Base-by-base conservation (phyloP, 192 early-diverging fungal species). In the Funneliformis mosseae region DNA sequence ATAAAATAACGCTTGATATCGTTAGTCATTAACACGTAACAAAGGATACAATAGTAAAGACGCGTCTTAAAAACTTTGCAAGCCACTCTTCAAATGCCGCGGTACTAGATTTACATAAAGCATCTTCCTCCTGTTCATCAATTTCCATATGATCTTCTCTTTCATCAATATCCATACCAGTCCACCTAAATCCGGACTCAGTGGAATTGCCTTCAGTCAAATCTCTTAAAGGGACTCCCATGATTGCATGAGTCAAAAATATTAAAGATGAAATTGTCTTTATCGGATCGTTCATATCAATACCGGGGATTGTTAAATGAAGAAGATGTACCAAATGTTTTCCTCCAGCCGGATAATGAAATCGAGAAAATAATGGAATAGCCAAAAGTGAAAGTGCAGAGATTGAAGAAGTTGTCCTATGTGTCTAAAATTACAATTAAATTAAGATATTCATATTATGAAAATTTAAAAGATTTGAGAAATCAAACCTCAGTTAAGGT, bases 261-360 rank as follows among this genome's bases (percentile, higher is more conserved):
- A 92, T 79, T 10, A 96, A 76, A 4, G 95, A 87, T 18, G 88
- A 85, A 41, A 88, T 89, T 5, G 96, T 92, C 83, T 98, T 99
- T 43, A 83, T 88, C 2, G 94, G 91, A 75, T 99, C 97, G 83
- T 99, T 99, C 81, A 96, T 86, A 80, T 99, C 97, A 41, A 99
- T 94, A 33, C 96, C 97, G 0, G 96, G 96, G 14, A 97, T 90
- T 5, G 90, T 90, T 3, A 97, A 87, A 48, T 92, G 89, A 48
- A 99, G 85, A 75, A 99, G 84, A 14, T 92, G 90, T 0, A 91
- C 81, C 1, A 99, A 75, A 82, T 97, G 93, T 80, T 92, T 91
- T 5, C 92, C 96, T 11, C 97, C 97, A 60, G 93, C 88, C 8
- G 96, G 93, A 82, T 93, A 99, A 80, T 94, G 91, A 2, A 84